phyloP scores from a whole-genome alignment of 495 filamentous ascomycete species.

The Pyrenopolyporus hunteri region DNA sequence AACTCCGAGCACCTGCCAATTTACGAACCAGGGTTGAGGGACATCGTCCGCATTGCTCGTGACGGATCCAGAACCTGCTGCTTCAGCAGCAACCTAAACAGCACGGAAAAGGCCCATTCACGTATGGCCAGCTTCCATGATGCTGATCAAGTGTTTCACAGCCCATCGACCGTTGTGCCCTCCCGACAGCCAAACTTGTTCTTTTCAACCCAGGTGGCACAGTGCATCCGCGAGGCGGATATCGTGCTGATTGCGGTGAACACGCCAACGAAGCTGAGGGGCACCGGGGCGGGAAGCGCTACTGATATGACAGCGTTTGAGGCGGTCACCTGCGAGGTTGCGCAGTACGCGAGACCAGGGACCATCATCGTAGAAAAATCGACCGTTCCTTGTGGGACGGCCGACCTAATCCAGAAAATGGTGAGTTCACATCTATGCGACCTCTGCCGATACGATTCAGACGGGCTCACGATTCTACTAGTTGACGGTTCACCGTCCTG shows the following conservation, averaged over 20 bases:
- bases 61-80: slow-evolving; percentile 55
- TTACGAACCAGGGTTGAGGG: slow-evolving; percentile 72
- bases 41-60: slow-evolving; percentile 68
- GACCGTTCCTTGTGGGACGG: slow-evolving; percentile 81
- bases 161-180: slow-evolving; percentile 34
- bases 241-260: slow-evolving; percentile 81
- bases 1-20: slow-evolving; percentile 77
- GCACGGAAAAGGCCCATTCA: background rate
- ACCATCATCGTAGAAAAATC: slow-evolving; percentile 85
- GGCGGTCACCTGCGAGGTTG: slow-evolving; percentile 69
- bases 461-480: slow-evolving; percentile 24
- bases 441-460: background rate
- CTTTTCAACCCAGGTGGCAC: slow-evolving; percentile 71
- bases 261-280: slow-evolving; percentile 77
- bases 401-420: slow-evolving; percentile 70
- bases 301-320: slow-evolving; percentile 79
- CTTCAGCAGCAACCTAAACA: slow-evolving; percentile 39
- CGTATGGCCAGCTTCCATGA: slow-evolving; percentile 9
- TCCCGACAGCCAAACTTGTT: slow-evolving; percentile 65
- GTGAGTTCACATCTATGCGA: slow-evolving; percentile 47
- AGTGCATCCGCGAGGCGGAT: slow-evolving; percentile 69
- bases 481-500: slow-evolving; percentile 59
- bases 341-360: slow-evolving; percentile 65
- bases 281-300: slow-evolving; percentile 72
- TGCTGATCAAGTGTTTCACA: slow-evolving; percentile 12